Evolutionary conservation across 1,284 basidiomycete genomes (phyloP), one percentile per base, ranked within the genome.

Genomic region (Wolfiporia cocos): DNA sequence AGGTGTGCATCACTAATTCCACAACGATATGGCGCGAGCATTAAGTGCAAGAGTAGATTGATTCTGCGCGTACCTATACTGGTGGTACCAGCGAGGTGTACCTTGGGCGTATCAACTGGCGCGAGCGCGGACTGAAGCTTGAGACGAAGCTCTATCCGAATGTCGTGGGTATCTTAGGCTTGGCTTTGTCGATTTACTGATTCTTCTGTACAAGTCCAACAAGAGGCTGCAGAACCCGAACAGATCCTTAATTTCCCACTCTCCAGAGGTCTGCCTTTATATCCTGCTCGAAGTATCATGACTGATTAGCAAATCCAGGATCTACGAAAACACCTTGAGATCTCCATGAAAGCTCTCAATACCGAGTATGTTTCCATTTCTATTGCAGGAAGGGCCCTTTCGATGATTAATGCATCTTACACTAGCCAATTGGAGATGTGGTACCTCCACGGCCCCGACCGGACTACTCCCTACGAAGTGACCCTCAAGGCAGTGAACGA

Each of bases 371-470:
- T 43, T 7, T 5, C 15, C 3, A 23, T 17, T 31, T 10, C 3
- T 5, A 6, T 20, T n/a, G 26, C n/a, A 12, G 9, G 12, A 23
- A 19, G 18, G 19, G 19, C 29, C 21, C 29, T 30, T 14, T 9
- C 17, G 6, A 14, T 21, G 11, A n/a, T n/a, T n/a, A n/a, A n/a
- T n/a, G n/a, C n/a, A n/a, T n/a, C n/a, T n/a, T n/a, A n/a, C n/a
- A 17, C 23, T 17, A 60, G 52, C 19, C 39, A 49, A 41, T 47
- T 72, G 21, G 72, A 76, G 32, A 65, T 78, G 49, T 78, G 64
- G 58, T 79, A 78, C 57, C 64, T 80, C 3, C 76, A 79, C 49
- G 70, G 64, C 3, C 74, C 76, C 4, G 76, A 79, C 49, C 66
- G 75, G 18, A 60, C 63, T 20, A 67, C 63, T 0, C 66, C 68